These are phyloP conservation scores for Ichthyophthirius multifiliis DNA, from an alignment of 169 alveolate species.

Conservation along the genomic window DNA sequence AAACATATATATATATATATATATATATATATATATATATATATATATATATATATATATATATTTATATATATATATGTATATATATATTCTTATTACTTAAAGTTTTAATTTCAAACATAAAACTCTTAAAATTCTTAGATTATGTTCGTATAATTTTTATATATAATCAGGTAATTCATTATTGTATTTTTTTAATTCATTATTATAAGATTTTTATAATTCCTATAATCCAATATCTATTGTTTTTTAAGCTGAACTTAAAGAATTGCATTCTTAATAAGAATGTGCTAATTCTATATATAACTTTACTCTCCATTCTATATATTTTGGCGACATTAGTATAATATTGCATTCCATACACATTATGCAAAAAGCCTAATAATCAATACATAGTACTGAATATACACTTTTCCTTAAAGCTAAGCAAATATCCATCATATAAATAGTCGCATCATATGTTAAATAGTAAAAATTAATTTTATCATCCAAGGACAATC, in stretches of 20 bases:
- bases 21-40: no score
- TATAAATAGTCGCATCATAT: constrained; percentile 54
- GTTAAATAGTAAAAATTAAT: constrained; percentile 67
- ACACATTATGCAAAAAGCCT: constrained; percentile 62
- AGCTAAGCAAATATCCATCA: constrained; percentile 57
- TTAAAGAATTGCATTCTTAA: constrained; percentile 60
- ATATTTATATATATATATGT: no score
- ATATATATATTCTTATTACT: constrained; percentile 19
- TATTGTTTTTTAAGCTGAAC: constrained; percentile 64
- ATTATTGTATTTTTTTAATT: constrained; percentile 74
- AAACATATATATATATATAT: no score
- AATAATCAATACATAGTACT: constrained; percentile 59
- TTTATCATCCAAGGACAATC: constrained; percentile 45
- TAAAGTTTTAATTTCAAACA: constrained; percentile 76
- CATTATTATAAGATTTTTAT: constrained; percentile 60
- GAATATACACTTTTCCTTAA: constrained; percentile 73
- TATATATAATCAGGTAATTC: constrained; percentile 78
- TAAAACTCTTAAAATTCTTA: constrained; percentile 56
- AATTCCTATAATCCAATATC: constrained; percentile 64
- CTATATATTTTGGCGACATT: constrained; percentile 67
- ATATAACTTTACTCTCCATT: constrained; percentile 72
- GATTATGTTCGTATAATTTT: constrained; percentile 63
- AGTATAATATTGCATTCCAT: constrained; percentile 73
- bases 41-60: no score
- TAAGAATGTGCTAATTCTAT: constrained; percentile 67